Conservation (phyloP, 495 filamentous ascomycete species). For the Neurospora pannonica region DNA sequence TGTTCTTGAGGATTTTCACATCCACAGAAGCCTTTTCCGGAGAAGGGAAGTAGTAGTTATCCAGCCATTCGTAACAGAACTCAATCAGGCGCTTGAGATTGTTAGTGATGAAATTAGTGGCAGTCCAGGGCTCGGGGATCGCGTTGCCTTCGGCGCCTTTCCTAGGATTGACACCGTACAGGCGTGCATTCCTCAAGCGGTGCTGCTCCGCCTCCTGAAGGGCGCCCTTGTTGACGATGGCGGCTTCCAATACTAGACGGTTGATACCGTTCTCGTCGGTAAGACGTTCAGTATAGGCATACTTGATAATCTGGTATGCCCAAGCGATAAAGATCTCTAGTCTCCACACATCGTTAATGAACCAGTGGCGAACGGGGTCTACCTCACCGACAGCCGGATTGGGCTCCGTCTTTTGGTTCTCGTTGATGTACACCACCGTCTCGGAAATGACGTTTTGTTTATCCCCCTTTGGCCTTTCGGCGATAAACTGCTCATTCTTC, state of each 20-base stretch:
- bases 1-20: conserved; percentile 21
- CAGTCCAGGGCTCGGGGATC: conserved; percentile 76
- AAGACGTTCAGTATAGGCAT: conserved; percentile 47
- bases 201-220: conserved; percentile 68
- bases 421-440: conserved; percentile 58
- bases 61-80: conserved; percentile 31
- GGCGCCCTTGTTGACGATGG: conserved; percentile 63
- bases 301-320: conserved; percentile 62
- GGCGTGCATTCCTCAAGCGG: conserved; percentile 50
- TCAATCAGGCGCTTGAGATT: conserved; percentile 47
- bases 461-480: conserved; percentile 29
- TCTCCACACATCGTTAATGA: conserved; percentile 63
- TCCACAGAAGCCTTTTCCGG: conserved; percentile 8
- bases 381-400: conserved; percentile 49
- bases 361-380: conserved; percentile 72
- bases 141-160: conserved; percentile 56
- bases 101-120: conserved; percentile 48
- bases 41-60: conserved; percentile 7
- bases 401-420: conserved; percentile 56
- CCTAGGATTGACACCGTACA: conserved; percentile 61
- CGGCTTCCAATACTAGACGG: conserved; percentile 58
- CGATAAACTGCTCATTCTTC: conserved; percentile 52
- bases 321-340: conserved; percentile 69
- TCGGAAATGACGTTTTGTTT: conserved; percentile 53
- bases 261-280: conserved; percentile 39